Evolutionary conservation across 1,284 basidiomycete genomes (phyloP), one percentile per base, ranked within the genome.

Genomic region (Fomes fomentarius): DNA sequence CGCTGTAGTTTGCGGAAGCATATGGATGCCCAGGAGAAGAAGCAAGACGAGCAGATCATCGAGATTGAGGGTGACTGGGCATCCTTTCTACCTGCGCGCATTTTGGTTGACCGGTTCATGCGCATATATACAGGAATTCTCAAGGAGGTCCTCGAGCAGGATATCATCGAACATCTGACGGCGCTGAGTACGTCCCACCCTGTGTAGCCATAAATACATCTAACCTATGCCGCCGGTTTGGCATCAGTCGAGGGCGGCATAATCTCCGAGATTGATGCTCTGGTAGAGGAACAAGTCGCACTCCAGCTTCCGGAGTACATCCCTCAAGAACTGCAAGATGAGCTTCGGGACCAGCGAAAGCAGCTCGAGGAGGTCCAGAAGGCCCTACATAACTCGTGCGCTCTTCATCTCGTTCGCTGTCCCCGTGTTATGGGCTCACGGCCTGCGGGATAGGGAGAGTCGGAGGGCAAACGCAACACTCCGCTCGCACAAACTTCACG

Each of bases 381-480:
- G 28, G 71, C 77, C 12, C 71, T 87, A 11, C 76, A 82, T 58
- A 83, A 85, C 61, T 80, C 80, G 82, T 84, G 52, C 58, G 79
- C 74, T 7, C 10, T 17, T 19, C 4, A 11, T 5, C 38, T 40
- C 28, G 19, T 17, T 7, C 12, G 11, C 19, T 4, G 41, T 17
- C 8, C 5, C 15, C 8, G 9, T 19, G 24, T 26, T 2, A 2
- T n/a, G n/a, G n/a, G n/a, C n/a, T n/a, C n/a, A n/a, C n/a, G n/a
- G n/a, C n/a, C n/a, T n/a, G n/a, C n/a, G n/a, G n/a, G n/a, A n/a
- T 33, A 84, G 82, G 14, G 82, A 84, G 62, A 82, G 77, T 52
- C 75, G 79, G 12, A 76, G 80, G 8, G 69, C 73, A 8, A 85
- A 85, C 61, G 74, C 75, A 11, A 66, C 71, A 6, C 64, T 84